phyloP scores from a whole-genome alignment of 768 basidiomycete genomes.

The Rhizopogon rudus region DNA sequence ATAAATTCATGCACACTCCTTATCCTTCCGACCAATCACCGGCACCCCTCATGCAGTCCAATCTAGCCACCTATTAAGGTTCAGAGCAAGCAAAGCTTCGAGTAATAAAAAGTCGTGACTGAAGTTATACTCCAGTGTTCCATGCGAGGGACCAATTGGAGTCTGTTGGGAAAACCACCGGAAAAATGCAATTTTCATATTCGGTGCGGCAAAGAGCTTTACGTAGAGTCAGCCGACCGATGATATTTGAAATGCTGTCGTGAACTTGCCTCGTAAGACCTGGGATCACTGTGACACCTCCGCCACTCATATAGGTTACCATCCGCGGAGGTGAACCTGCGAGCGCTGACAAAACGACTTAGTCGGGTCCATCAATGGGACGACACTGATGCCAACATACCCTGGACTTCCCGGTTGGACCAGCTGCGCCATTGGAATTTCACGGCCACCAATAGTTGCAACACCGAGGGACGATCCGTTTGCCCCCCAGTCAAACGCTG shows the following conservation, averaged over 20 bases:
- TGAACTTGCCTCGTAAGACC: constrained; percentile 57
- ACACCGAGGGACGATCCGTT: constrained; percentile 30
- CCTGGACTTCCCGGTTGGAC: constrained; percentile 45
- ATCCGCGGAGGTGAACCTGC: constrained; percentile 53
- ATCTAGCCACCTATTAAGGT: constrained; percentile 75
- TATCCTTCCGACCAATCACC: constrained; percentile 7
- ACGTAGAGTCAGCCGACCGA: background rate
- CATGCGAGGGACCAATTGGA: constrained; percentile 60
- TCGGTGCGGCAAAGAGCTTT: constrained; percentile 35
- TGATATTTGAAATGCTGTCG: background rate
- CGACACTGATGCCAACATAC: constrained; percentile 31
- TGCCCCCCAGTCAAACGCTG: constrained; percentile 43
- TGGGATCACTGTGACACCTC: constrained; percentile 38
- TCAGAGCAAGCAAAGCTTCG: constrained; percentile 60
- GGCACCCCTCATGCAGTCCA: constrained; percentile 22
- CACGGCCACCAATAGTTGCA: constrained; percentile 48
- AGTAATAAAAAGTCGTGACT: constrained; percentile 54
- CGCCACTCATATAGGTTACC: constrained; percentile 66
- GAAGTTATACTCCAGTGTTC: constrained; percentile 60
- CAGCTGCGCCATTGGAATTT: constrained; percentile 59
- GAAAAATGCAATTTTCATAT: constrained; percentile 53
- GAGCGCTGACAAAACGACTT: constrained; percentile 38
- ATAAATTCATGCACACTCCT: constrained; percentile 22
- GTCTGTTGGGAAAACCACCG: constrained; percentile 48
- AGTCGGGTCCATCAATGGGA: constrained; percentile 9